Conservation (phyloP, 495 filamentous ascomycete species). For the Penicillium waksmanii region DNA sequence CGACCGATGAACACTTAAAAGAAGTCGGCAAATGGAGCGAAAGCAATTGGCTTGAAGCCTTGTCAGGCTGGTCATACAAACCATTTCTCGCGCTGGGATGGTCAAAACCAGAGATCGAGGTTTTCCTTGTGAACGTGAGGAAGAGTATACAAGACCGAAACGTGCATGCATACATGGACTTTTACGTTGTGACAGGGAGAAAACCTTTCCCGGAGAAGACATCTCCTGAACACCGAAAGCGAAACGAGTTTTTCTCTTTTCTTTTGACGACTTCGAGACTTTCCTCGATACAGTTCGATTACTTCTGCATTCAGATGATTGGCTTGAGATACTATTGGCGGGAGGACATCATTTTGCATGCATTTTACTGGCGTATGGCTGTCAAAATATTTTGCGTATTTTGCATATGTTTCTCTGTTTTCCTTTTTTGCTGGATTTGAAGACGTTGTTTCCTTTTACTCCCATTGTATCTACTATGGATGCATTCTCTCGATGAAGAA, state of each 20-base stretch:
- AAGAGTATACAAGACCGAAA: conserved; percentile 55
- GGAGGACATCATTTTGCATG: conserved; percentile 23
- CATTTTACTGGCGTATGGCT: conserved; percentile 32
- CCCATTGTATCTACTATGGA: neutral
- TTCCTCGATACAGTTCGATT: conserved; percentile 21
- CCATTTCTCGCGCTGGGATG: conserved; percentile 47
- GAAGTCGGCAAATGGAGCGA: conserved; percentile 50
- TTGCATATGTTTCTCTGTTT: conserved; percentile 9
- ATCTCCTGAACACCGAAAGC: conserved; percentile 8
- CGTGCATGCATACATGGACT: conserved; percentile 59
- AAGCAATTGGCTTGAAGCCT: conserved; percentile 43
- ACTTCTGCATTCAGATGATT: conserved; percentile 26
- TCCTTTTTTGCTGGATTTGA: conserved; percentile 9
- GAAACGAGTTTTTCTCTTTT: conserved; percentile 1
- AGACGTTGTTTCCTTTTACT: conserved; percentile 2
- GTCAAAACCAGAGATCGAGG: conserved; percentile 56
- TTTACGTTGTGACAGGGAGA: conserved; percentile 57
- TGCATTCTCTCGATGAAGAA: too few species aligned
- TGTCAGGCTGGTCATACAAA: conserved; percentile 53
- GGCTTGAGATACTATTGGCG: conserved; percentile 42
- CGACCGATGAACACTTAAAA: conserved; percentile 56
- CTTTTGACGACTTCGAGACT: conserved; percentile 17
- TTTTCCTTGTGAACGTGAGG: conserved; percentile 62
- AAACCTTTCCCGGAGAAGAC: conserved; percentile 45
- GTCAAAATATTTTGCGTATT: too few species aligned